Evolutionary conservation across 2,329 filamentous ascomycete genomes (phyloP).

Genomic region (Ceratocystis variospora): DNA sequence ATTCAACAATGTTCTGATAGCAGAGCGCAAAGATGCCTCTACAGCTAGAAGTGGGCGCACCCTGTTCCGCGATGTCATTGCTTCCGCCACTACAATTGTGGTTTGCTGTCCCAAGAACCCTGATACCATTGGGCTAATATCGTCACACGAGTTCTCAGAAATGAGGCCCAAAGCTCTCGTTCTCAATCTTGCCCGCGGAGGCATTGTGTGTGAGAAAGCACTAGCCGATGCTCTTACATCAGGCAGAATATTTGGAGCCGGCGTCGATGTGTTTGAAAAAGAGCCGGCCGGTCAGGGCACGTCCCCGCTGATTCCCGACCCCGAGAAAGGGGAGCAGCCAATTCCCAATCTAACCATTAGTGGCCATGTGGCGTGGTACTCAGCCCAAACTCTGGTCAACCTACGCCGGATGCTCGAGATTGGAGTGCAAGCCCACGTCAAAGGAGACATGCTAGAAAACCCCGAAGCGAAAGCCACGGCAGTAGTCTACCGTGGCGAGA

Average conservation of each 20-base stretch:
- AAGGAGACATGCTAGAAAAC: conserved; percentile 6
- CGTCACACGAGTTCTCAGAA: conserved; percentile 18
- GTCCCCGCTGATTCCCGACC: conserved; percentile 14
- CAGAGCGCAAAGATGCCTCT: conserved; percentile 21
- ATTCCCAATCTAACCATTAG: conserved; percentile 14
- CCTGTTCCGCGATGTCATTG: conserved; percentile 21
- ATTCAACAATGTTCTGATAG: conserved; percentile 22
- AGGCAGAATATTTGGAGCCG: conserved; percentile 26
- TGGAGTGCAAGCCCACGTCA: conserved; percentile 4
- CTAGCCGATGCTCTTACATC: conserved; percentile 25
- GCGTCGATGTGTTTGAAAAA: conserved; percentile 27
- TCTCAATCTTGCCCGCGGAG: conserved; percentile 26
- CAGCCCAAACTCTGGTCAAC: conserved; percentile 6
- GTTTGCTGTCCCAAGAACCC: conserved; percentile 22
- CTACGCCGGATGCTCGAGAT: conserved; percentile 10
- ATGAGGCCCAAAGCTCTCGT: conserved; percentile 24
- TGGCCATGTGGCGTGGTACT: conserved; percentile 16
- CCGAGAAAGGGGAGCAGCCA: neutral
- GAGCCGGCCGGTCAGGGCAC: conserved; percentile 21
- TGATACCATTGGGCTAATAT: conserved; percentile 21
- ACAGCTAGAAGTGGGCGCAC: conserved; percentile 15
- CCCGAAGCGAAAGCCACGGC: neutral
- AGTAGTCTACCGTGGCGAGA: conserved; percentile 11
- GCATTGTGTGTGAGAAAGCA: conserved; percentile 28
- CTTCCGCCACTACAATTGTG: conserved; percentile 22